Evolutionary conservation across 179 eudicot genomes (phyloP).

Genomic region (Pouteria campechiana): DNA sequence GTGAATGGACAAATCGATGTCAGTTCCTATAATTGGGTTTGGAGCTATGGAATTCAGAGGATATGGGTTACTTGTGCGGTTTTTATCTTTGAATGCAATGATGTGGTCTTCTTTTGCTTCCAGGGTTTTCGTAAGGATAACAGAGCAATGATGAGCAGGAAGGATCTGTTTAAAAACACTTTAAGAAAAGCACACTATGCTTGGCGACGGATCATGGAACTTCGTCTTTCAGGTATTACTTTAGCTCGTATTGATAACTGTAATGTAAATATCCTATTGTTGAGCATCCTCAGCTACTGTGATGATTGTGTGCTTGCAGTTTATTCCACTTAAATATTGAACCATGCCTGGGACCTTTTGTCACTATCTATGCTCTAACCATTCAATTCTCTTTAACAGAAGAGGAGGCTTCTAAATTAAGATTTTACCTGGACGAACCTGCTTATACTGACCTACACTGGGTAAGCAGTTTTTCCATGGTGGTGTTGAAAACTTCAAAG

Average conservation of each 20-base stretch:
- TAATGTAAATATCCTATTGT: no score
- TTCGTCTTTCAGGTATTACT: slow-evolving; percentile 57
- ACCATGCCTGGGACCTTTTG: not conserved
- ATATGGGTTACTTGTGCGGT: no score
- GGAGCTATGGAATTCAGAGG: no score
- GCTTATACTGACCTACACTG: slow-evolving; percentile 93
- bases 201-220: slow-evolving; percentile 75
- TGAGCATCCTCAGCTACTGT: no score
- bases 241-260: not conserved
- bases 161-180: slow-evolving; percentile 72
- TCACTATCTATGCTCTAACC: not conserved
- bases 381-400: slow-evolving; percentile 29
- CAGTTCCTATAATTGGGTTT: no score
- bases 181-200: slow-evolving; percentile 79
- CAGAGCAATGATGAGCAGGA: slow-evolving; percentile 55
- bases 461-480: slow-evolving; percentile 30
- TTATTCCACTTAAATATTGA: no score
- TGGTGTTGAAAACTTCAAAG: no score
- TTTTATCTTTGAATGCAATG: no score
- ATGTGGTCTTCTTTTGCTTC: slow-evolving; percentile 2
- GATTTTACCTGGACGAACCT: slow-evolving; percentile 79
- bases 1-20: no score
- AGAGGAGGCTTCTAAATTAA: slow-evolving; percentile 62
- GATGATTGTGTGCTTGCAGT: no score
- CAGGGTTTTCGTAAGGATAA: slow-evolving; percentile 81